These are phyloP conservation scores for Mycocalia duriaeana DNA, from an alignment of 1,284 basidiomycete species.

Conservation along the genomic window DNA sequence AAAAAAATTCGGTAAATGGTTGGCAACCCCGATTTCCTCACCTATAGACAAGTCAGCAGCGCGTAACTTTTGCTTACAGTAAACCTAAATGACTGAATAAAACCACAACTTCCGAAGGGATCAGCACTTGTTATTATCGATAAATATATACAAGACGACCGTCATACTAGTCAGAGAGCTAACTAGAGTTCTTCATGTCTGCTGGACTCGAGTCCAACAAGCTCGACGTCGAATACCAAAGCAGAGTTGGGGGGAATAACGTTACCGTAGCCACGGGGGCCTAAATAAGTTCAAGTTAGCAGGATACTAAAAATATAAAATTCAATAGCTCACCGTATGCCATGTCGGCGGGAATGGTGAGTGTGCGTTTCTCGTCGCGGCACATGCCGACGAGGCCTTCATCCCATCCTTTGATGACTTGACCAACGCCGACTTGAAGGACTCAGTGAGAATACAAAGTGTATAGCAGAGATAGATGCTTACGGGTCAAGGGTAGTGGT, in stretches of 20 bases:
- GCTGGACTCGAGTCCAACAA: slow-evolving; percentile 47
- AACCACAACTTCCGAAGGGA: too few species aligned
- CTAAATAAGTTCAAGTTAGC: slow-evolving; percentile 31
- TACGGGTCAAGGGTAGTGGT: slow-evolving; percentile 69
- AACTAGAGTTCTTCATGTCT: slow-evolving; percentile 18
- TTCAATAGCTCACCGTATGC: slow-evolving; percentile 68
- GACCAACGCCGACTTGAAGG: slow-evolving; percentile 68
- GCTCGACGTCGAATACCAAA: slow-evolving; percentile 86
- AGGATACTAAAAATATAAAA: neutral
- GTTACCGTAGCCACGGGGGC: slow-evolving; percentile 68
- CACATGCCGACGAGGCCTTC: slow-evolving; percentile 83
- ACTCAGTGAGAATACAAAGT: too few species aligned
- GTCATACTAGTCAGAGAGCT: too few species aligned
- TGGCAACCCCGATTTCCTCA: too few species aligned
- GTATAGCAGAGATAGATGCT: slow-evolving; percentile 21
- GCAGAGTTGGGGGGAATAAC: slow-evolving; percentile 82
- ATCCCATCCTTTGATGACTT: slow-evolving; percentile 84
- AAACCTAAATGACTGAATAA: too few species aligned
- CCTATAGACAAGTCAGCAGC: too few species aligned
- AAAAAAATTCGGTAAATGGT: too few species aligned
- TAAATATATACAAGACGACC: too few species aligned
- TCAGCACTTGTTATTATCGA: too few species aligned
- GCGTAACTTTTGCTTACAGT: too few species aligned
- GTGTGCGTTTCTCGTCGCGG: slow-evolving; percentile 83
- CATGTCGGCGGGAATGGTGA: slow-evolving; percentile 76